phyloP scores from a whole-genome alignment of 169 alveolate species.

The Plasmodium gallinaceum region DNA sequence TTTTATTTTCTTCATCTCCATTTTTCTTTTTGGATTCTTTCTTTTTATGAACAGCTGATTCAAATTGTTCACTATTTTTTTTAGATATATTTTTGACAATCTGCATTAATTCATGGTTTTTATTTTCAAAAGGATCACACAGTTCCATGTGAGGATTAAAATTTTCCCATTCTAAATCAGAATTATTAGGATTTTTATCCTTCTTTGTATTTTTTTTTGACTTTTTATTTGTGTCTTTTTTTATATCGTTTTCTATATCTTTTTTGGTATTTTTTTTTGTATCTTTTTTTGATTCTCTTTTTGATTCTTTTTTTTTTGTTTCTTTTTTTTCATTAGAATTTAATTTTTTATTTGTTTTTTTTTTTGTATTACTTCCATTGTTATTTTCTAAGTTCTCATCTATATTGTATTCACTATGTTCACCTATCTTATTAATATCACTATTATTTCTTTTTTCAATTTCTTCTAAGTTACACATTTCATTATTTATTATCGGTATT shows the following conservation, averaged over 20 bases:
- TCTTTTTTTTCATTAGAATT: not conserved
- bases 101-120: not conserved
- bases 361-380: not conserved
- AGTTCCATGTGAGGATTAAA: slow-evolving; percentile 52
- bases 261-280: not conserved
- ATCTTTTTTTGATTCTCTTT: not conserved
- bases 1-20: not conserved
- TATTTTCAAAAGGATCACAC: slow-evolving; percentile 10
- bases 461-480: not conserved
- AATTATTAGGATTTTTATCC: slow-evolving; percentile 14
- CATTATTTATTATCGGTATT: slow-evolving; percentile 8
- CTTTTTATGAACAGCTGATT: slow-evolving; percentile 1
- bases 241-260: not conserved
- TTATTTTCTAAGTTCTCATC: not conserved
- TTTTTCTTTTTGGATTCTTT: slow-evolving; percentile 1
- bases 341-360: slow-evolving; percentile 14
- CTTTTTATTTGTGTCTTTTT: slow-evolving; percentile 17
- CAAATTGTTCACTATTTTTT: slow-evolving; percentile 10
- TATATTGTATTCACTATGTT: not conserved
- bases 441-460: not conserved
- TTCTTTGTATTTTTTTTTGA: slow-evolving; percentile 3
- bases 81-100: not conserved
- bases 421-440: not conserved
- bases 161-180: slow-evolving; percentile 66
- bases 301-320: not conserved